Evolutionary conservation across 2,329 filamentous ascomycete genomes (phyloP), one percentile per base, ranked within the genome.

Genomic region (Ophiostoma australiae): DNA sequence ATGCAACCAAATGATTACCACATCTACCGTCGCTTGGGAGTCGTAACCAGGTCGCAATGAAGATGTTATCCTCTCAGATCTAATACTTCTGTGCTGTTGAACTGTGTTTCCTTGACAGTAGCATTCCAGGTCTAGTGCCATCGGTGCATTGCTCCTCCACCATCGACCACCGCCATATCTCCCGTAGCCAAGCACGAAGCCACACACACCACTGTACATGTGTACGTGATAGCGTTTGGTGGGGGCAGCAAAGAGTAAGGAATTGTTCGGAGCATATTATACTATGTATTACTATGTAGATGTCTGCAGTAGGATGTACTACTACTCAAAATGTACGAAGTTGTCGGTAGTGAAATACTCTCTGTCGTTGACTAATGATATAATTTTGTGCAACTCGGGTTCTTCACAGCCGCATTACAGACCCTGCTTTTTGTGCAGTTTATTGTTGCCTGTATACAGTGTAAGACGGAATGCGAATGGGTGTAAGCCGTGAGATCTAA

Each of bases 331-430:
- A 39, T 44, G 41, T 44, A 6, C 17, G 58, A 27, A 3, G 11
- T 20, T 17, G 6, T 63, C 61, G 7, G 61, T n/a, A 13, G 20
- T 13, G 8, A 33, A 61, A 4, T 11, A 4, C 3, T 15, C 6
- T 11, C 39, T 39, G 6, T 23, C 8, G 11, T 17, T 66, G 33
- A 23, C 39, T 37, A 23, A 2, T 37, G 17, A 33, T 37, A 48
- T 33, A 66, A 4, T 39, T 23, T 37, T 39, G 63, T 66, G 35
- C 33, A 39, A 66, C 63, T 66, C 63, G 63, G 63, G 63, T 66
- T 66, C 63, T 66, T 66, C 63, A 37, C 63, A 66, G 63, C 63
- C 63, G 63, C 63, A 65, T 65, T 37, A 35, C 61, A 65, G 63
- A 66, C 61, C 61, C 61, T 65, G 27, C 27, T 65, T 65, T 63